Conservation (phyloP, 257 asterid species). For the Capsicum chinense region DNA sequence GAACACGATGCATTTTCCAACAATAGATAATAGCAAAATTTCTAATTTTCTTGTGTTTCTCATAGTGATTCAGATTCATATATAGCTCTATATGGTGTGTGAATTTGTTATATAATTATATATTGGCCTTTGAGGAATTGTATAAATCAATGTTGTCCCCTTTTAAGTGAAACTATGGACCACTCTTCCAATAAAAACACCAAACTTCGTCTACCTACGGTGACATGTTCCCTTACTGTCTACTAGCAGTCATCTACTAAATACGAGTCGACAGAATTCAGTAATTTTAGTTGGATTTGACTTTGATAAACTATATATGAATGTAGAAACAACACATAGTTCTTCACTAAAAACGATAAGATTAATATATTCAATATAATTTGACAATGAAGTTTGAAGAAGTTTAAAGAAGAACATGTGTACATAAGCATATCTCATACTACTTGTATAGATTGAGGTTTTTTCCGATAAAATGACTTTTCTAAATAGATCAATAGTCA, state of each 20-base stretch:
- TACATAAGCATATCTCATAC: too few species aligned
- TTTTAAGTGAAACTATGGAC: constrained; percentile 40
- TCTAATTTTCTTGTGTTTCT: not conserved
- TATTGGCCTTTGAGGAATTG: constrained; percentile 38
- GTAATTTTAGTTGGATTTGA: not conserved
- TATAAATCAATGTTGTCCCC: constrained; percentile 56
- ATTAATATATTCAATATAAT: not conserved
- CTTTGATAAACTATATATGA: not conserved
- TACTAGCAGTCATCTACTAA: not conserved
- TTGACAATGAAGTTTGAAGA: rapidly evolving
- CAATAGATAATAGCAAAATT: constrained; percentile 17
- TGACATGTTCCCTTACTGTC: constrained; percentile 18
- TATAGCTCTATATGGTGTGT: not conserved
- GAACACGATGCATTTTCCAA: constrained; percentile 20
- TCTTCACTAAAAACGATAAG: too few species aligned
- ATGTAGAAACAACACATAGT: not conserved
- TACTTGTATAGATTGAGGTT: too few species aligned
- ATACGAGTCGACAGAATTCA: not conserved
- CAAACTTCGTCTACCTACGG: constrained; percentile 28
- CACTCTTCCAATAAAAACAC: constrained; percentile 46
- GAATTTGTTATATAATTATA: too few species aligned
- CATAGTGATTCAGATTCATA: constrained; percentile 3
- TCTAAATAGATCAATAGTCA: too few species aligned
- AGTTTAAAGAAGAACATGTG: too few species aligned
- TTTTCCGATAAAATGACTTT: too few species aligned